A percentile compares a stretch with the other conserved stretches of the same genome.
Evolutionary conservation across 2,329 filamentous ascomycete species (phyloP).

Genomic region (Talaromyces sp.): DNA sequence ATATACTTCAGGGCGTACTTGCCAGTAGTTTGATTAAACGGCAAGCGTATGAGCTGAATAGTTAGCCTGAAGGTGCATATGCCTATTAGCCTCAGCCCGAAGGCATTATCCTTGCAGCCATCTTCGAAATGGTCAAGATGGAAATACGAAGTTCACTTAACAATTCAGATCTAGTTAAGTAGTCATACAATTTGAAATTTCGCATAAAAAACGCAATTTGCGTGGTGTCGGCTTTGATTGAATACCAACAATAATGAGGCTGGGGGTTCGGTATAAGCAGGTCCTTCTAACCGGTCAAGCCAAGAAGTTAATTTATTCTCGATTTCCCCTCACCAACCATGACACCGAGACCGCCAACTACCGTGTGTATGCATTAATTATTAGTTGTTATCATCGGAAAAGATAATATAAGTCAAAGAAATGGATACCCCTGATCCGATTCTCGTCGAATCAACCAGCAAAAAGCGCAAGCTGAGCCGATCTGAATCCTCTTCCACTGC

Average conservation of each 20-base stretch:
- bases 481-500: neutral
- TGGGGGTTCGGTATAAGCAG: neutral
- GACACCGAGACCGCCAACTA: neutral
- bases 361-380: neutral
- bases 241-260: neutral
- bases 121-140: neutral
- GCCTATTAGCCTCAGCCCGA: neutral
- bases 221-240: neutral
- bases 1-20: neutral
- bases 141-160: too few species aligned
- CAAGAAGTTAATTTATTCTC: neutral
- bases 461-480: slow-evolving; percentile 3
- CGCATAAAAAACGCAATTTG: neutral
- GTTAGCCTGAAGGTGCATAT: neutral
- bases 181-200: neutral
- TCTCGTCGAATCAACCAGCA: neutral
- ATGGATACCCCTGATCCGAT: neutral
- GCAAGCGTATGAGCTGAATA: neutral
- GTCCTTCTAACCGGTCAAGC: neutral
- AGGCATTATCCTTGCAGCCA: neutral
- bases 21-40: neutral
- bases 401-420: neutral
- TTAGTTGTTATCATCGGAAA: neutral
- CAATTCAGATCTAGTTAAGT: neutral
- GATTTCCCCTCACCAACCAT: neutral